A percentile compares a stretch with the other conserved stretches of the same genome.
phyloP scores from a whole-genome alignment of 2,329 filamentous ascomycete genomes.

The Colletotrichum eleusines region DNA sequence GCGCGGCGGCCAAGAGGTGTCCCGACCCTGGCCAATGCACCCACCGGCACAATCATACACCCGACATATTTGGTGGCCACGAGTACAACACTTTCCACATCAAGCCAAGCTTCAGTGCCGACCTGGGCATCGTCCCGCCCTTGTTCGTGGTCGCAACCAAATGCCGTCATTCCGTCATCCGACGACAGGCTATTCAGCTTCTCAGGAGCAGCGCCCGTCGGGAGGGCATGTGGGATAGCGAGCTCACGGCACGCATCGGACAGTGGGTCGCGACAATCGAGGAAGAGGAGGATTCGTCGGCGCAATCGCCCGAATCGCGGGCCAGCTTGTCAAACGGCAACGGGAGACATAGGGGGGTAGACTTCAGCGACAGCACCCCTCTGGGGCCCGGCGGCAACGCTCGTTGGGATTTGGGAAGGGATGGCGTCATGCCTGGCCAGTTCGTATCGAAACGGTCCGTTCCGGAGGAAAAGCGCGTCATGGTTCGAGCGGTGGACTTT shows the following conservation, averaged over 20 bases:
- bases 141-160: slow-evolving; percentile 76
- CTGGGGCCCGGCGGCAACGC: slow-evolving; percentile 60
- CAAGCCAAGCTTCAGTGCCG: slow-evolving; percentile 73
- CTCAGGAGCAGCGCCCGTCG: slow-evolving; percentile 70
- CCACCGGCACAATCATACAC: slow-evolving; percentile 52
- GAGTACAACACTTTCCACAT: slow-evolving; percentile 63
- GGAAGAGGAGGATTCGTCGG: slow-evolving; percentile 56
- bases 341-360: slow-evolving; percentile 47
- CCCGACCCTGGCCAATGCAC: slow-evolving; percentile 58
- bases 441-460: slow-evolving; percentile 50
- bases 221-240: slow-evolving; percentile 78
- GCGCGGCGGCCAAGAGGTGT: slow-evolving; percentile 61
- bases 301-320: slow-evolving; percentile 46
- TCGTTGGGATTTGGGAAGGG: slow-evolving; percentile 52
- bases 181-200: slow-evolving; percentile 72
- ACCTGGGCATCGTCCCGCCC: slow-evolving; percentile 73
- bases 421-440: slow-evolving; percentile 44
- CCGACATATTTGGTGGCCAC: slow-evolving; percentile 56
- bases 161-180: slow-evolving; percentile 68
- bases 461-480: slow-evolving; percentile 66
- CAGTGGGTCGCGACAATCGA: slow-evolving; percentile 68
- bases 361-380: slow-evolving; percentile 48
- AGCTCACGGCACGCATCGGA: slow-evolving; percentile 66
- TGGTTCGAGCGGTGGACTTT: slow-evolving; percentile 68
- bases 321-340: slow-evolving; percentile 42